Base-by-base conservation (phyloP, 805 yeast species). In the Lipomyces starkeyi region DNA sequence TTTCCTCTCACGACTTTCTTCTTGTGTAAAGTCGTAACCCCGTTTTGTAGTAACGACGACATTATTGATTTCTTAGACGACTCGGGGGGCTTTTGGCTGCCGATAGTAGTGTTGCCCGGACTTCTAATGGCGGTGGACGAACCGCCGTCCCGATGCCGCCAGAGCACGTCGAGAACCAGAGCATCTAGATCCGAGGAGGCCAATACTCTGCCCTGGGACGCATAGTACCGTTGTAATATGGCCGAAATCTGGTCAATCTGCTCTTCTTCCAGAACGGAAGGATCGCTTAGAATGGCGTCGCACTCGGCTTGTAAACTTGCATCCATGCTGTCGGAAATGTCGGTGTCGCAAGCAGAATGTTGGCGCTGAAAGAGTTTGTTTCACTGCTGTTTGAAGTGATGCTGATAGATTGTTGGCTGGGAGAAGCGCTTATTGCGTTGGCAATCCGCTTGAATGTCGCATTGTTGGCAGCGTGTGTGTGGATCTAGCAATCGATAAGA, bases 211-310 rank as follows among this genome's bases (percentile, higher is more conserved):
- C 64, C 71, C 27, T 60, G 58, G 11, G 59, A 32, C n/a, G 66
- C 59, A 35, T 64, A 67, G 32, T n/a, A 53, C 13, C 54, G 52
- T 49, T 59, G 53, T 34, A 68, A 62, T 2, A 66, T 40, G 8
- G 11, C 11, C 13, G 66, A 58, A 6, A 68, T 66, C 67, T 65
- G 62, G 53, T 68, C 71, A 7, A 66, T 61, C 56, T 68, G 65
- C 61, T 66, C 65, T 52, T 68, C 71, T 27, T 68, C 71, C 17
- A 68, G 62, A 9, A 66, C 70, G 7, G 66, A 43, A n/a, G 71
- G 71, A 34, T 68, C 67, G 37, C 47, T 52, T 43, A 68, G 65
- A 29, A 68, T 68, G 47, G 49, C 58, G 47, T 63, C 64, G 67
- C 71, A 68, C 34, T 61, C 57, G 13, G 62, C 57, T 25, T 29